Percentiles rank a stretch among this genome's conserved stretches.
These are phyloP conservation scores for Myxozyma kluyveri DNA, from an alignment of 805 yeast species.

Conservation along the genomic window DNA sequence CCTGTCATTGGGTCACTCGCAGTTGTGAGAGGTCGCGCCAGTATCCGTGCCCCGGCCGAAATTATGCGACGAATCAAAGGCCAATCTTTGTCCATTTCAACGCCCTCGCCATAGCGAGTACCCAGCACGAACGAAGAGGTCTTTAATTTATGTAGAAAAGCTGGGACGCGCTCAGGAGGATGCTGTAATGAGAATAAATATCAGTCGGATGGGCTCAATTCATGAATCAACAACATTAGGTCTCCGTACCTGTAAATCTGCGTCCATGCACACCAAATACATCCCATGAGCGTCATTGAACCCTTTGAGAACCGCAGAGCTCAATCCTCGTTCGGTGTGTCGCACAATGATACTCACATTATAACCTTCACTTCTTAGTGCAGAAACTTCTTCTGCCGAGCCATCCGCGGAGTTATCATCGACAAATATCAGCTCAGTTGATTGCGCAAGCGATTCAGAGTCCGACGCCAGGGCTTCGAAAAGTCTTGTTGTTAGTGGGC, in stretches of 20 bases:
- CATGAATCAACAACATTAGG: not conserved
- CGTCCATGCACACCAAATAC: slow-evolving; percentile 52
- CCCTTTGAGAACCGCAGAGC: slow-evolving; percentile 51
- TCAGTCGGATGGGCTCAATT: no score
- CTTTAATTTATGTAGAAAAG: slow-evolving; percentile 43
- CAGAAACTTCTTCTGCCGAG: slow-evolving; percentile 52
- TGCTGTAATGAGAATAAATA: slow-evolving; percentile 41
- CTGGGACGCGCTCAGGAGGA: slow-evolving; percentile 53
- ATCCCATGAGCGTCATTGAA: slow-evolving; percentile 49
- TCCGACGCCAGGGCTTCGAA: slow-evolving; percentile 50
- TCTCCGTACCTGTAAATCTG: slow-evolving; percentile 44
- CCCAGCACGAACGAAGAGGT: slow-evolving; percentile 49
- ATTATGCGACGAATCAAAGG: slow-evolving; percentile 51
- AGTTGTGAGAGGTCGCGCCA: slow-evolving; percentile 51
- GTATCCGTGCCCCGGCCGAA: slow-evolving; percentile 49
- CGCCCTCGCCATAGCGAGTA: slow-evolving; percentile 55
- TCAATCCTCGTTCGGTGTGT: slow-evolving; percentile 50
- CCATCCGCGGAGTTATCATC: slow-evolving; percentile 54
- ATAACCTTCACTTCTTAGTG: slow-evolving; percentile 46
- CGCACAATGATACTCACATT: slow-evolving; percentile 51
- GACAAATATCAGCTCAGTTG: slow-evolving; percentile 50
- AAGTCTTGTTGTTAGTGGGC: slow-evolving; percentile 49
- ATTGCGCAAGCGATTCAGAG: slow-evolving; percentile 41
- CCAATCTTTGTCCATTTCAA: slow-evolving; percentile 55
- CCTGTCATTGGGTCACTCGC: slow-evolving; percentile 57